A percentile compares a stretch with the other conserved stretches of the same genome.
phyloP scores from a whole-genome alignment of 768 basidiomycete species.

The Agrocybe pediades region DNA sequence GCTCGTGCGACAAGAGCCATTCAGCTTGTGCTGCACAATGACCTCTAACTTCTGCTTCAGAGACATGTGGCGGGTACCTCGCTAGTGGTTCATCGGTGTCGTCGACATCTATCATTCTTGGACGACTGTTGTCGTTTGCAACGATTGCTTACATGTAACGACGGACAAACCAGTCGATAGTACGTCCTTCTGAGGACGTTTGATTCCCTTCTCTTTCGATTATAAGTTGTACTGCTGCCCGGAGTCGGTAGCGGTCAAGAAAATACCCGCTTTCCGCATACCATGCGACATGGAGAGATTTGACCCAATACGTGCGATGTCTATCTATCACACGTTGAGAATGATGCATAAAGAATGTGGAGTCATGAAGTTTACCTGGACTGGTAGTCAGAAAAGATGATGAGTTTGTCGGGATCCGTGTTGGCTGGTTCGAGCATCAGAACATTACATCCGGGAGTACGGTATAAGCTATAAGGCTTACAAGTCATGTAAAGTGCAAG shows the following conservation, averaged over 20 bases:
- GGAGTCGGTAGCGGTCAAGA: constrained; percentile 50
- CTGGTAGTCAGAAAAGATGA: constrained; percentile 15
- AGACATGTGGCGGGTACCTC: constrained; percentile 47
- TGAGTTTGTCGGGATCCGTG: constrained; percentile 16
- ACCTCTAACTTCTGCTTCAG: constrained; percentile 49
- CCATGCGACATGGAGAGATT: constrained; percentile 45
- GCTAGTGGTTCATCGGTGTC: constrained; percentile 26
- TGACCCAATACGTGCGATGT: constrained; percentile 44
- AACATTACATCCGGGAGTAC: not conserved
- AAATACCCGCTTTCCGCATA: constrained; percentile 48
- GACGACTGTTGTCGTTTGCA: constrained; percentile 22
- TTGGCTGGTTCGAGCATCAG: constrained; percentile 14
- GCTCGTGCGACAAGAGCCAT: constrained; percentile 59
- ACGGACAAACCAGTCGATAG: constrained; percentile 51
- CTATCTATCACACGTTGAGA: no score
- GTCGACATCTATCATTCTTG: constrained; percentile 38
- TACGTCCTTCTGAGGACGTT: constrained; percentile 37
- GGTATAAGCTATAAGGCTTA: constrained; percentile 7
- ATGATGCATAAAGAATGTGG: not conserved
- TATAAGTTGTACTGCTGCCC: constrained; percentile 49
- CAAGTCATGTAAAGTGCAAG: constrained; percentile 24
- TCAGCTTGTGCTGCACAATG: constrained; percentile 56
- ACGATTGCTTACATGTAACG: constrained; percentile 35
- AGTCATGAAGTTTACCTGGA: not conserved
- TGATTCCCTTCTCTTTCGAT: constrained; percentile 30